Conservation (phyloP, 2,329 filamentous ascomycete genomes). For the Diaporthe vexans region DNA sequence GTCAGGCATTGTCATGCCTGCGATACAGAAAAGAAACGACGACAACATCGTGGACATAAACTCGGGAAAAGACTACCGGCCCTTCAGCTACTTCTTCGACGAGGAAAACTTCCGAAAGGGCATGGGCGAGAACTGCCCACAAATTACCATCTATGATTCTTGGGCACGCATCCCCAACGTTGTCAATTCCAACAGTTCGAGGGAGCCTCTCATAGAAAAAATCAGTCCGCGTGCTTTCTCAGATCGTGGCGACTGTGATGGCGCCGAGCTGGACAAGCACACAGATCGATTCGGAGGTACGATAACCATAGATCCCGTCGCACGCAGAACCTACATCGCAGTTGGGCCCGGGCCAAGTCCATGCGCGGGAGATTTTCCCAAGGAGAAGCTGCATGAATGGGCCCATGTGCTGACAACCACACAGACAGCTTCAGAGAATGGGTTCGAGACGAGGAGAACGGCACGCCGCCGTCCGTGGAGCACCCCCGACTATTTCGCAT, state of each 20-base stretch:
- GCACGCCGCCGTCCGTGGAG: constrained; percentile 41
- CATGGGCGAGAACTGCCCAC: constrained; percentile 56
- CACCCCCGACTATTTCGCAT: constrained; percentile 56
- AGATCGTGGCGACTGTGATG: constrained; percentile 55
- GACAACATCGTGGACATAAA: constrained; percentile 58
- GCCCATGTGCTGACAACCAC: constrained; percentile 7
- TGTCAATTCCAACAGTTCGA: neutral
- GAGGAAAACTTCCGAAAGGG: constrained; percentile 58
- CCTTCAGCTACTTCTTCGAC: constrained; percentile 63
- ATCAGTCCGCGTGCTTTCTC: constrained; percentile 58
- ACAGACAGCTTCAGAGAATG: constrained; percentile 51
- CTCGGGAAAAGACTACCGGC: constrained; percentile 50
- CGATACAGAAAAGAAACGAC: constrained; percentile 58
- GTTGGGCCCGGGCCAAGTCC: neutral
- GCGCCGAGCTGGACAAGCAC: constrained; percentile 57
- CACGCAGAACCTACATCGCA: neutral
- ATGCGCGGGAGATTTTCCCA: neutral
- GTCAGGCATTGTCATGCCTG: constrained; percentile 60
- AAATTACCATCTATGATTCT: constrained; percentile 58
- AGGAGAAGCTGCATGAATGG: neutral
- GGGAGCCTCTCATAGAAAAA: constrained; percentile 51
- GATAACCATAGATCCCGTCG: neutral
- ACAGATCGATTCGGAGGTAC: constrained; percentile 54
- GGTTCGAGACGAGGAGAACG: constrained; percentile 45
- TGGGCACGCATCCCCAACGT: constrained; percentile 55